Evolutionary conservation across 345 rosid species (phyloP).

Genomic region (Eucalyptus curtisii): DNA sequence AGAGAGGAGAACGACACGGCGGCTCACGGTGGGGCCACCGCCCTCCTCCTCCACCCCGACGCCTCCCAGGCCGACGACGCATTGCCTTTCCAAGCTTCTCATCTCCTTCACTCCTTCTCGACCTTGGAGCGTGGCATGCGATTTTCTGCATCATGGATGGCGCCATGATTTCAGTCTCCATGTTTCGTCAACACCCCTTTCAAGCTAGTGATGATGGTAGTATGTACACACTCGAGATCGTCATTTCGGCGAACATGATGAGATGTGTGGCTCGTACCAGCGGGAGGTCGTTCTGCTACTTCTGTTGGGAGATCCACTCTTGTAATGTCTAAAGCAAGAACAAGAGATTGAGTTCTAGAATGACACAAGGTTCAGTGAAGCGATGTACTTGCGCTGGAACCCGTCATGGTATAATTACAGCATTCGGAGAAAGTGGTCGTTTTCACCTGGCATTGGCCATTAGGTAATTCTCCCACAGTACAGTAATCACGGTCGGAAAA

Average conservation of each 20-base stretch:
- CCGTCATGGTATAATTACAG: background rate
- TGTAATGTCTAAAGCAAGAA: background rate
- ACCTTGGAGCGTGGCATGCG: background rate
- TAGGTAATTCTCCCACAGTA: background rate
- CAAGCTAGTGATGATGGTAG: background rate
- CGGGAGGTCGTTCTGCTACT: background rate
- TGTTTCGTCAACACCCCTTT: background rate
- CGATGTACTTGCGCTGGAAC: background rate
- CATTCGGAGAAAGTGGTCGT: background rate
- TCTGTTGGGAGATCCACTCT: background rate
- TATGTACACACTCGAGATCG: background rate
- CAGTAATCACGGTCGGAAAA: background rate
- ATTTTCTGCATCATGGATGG: background rate
- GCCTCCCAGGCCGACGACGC: slow-evolving; percentile 21
- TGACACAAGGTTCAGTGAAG: background rate
- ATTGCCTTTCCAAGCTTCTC: slow-evolving; percentile 63
- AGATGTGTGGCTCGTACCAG: background rate
- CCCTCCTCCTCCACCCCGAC: slow-evolving; percentile 47
- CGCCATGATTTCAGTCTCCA: background rate
- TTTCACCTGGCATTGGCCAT: background rate
- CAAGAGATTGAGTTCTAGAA: background rate
- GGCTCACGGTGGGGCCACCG: slow-evolving; percentile 60
- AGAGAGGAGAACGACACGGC: slow-evolving; percentile 77
- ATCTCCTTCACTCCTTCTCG: slow-evolving; percentile 40
- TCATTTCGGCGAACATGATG: background rate